phyloP scores from a whole-genome alignment of 1,284 basidiomycete species.

The Sphaerobolus stellatus region DNA sequence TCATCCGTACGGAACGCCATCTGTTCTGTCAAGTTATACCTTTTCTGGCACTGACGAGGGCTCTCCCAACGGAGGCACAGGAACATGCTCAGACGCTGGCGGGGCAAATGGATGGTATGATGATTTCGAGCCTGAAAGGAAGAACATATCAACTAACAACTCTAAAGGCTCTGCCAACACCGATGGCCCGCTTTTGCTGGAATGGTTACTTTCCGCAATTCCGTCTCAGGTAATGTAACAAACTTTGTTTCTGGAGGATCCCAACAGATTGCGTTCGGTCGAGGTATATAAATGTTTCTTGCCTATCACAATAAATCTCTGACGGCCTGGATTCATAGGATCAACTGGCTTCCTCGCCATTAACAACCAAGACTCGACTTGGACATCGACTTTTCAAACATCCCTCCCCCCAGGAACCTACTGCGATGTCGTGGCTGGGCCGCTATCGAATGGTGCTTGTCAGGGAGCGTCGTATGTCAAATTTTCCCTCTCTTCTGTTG shows the following conservation, averaged over 20 bases:
- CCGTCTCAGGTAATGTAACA: constrained; percentile 37
- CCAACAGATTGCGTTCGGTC: constrained; percentile 25
- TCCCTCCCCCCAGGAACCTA: constrained; percentile 56
- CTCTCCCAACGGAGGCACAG: constrained; percentile 51
- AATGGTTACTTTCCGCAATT: constrained; percentile 65
- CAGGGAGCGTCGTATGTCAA: constrained; percentile 48
- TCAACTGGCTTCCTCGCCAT: constrained; percentile 60
- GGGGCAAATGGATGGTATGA: constrained; percentile 23
- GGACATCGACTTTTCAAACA: constrained; percentile 55
- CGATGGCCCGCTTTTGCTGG: constrained; percentile 56
- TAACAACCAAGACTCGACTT: constrained; percentile 57
- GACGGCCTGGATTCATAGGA: constrained; percentile 32
- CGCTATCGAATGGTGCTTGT: constrained; percentile 39
- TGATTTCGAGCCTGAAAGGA: not conserved
- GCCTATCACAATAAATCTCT: not conserved
- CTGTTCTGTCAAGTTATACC: constrained; percentile 59
- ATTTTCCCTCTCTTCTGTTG: not conserved
- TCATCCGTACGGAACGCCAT: constrained; percentile 65
- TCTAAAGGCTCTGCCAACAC: constrained; percentile 56
- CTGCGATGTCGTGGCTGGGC: constrained; percentile 62
- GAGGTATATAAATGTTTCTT: constrained; percentile 15
- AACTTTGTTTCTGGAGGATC: constrained; percentile 20
- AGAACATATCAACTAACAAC: constrained; percentile 16
- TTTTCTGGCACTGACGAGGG: constrained; percentile 54
- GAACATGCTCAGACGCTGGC: constrained; percentile 19